A percentile compares a stretch with the other conserved stretches of the same genome.
phyloP scores from a whole-genome alignment of 345 rosid species.

The Syzygium grande region DNA sequence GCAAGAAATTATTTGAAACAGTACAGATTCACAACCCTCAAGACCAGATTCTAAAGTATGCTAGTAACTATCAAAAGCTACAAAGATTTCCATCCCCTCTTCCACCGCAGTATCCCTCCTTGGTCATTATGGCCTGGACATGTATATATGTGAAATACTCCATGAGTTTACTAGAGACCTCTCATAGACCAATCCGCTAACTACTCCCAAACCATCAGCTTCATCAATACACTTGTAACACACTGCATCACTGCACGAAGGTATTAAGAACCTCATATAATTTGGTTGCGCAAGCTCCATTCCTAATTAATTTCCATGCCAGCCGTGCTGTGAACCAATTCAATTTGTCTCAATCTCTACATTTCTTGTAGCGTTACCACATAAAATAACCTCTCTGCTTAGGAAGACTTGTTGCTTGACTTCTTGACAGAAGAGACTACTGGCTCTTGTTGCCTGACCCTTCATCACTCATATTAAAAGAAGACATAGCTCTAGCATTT shows the following conservation, averaged over 20 bases:
- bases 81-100: background rate
- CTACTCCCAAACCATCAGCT: background rate
- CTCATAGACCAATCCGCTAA: background rate
- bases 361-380: background rate
- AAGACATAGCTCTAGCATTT: background rate
- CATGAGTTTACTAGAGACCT: background rate
- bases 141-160: background rate
- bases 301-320: background rate
- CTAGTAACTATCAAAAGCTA: background rate
- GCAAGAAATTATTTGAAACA: background rate
- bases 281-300: background rate
- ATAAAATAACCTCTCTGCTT: background rate
- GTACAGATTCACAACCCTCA: background rate
- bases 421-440: background rate
- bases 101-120: background rate
- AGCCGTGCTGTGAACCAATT: background rate
- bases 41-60: background rate
- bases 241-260: background rate
- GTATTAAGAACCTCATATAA: background rate
- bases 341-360: background rate
- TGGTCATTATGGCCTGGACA: background rate
- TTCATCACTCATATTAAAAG: background rate
- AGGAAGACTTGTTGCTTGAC: background rate
- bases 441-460: background rate
- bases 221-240: background rate